phyloP scores from a whole-genome alignment of 1,284 basidiomycete species.

The Puccinia triticina region DNA sequence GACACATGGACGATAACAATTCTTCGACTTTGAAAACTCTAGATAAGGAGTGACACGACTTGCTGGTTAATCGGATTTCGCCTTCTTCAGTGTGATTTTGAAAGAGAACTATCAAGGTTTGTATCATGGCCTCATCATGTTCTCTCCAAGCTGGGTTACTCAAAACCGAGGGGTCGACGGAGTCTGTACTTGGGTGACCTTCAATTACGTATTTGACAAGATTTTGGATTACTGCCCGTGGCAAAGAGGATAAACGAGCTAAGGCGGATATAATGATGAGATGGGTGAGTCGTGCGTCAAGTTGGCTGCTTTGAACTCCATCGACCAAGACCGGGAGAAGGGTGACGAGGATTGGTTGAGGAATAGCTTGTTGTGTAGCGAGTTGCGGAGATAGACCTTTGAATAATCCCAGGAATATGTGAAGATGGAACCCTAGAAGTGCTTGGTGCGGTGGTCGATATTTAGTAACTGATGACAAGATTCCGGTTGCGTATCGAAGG shows the following conservation, averaged over 20 bases:
- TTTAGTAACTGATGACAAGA: constrained; percentile 69
- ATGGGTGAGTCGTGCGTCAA: constrained; percentile 66
- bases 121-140: constrained; percentile 39
- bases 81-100: constrained; percentile 14
- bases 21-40: constrained; percentile 9
- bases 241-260: constrained; percentile 16
- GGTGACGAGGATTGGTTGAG: constrained; percentile 65
- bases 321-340: constrained; percentile 40
- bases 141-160: constrained; percentile 15
- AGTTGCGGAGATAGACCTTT: constrained; percentile 58
- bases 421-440: constrained; percentile 76
- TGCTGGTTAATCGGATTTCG: constrained; percentile 29
- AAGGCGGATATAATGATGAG: constrained; percentile 35
- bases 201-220: constrained; percentile 36
- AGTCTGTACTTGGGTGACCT: constrained; percentile 3
- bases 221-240: constrained; percentile 21
- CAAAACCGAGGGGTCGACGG: not conserved
- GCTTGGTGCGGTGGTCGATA: constrained; percentile 69
- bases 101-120: constrained; percentile 35
- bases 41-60: constrained; percentile 29
- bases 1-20: constrained; percentile 24
- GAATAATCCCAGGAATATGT: constrained; percentile 68
- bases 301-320: constrained; percentile 64
- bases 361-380: constrained; percentile 71
- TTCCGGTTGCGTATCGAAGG: constrained; percentile 65